A percentile compares a stretch with the other conserved stretches of the same genome.
Conservation (phyloP, 179 eudicot species). For the Patellifolia procumbens region DNA sequence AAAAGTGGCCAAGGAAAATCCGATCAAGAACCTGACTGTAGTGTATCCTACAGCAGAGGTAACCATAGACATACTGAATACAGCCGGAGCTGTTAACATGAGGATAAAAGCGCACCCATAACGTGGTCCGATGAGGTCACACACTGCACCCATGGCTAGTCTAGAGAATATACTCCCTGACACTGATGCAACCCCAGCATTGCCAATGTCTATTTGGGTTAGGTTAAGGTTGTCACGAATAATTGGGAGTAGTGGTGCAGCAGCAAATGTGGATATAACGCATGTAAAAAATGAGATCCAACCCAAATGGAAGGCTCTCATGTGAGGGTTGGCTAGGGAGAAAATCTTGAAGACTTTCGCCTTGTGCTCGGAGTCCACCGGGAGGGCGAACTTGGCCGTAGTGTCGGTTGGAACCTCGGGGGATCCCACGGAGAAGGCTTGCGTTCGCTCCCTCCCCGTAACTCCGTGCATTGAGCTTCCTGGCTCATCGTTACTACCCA, state of each 20-base stretch:
- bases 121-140: conserved; percentile 29
- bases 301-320: conserved; percentile 25
- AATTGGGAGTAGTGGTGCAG: conserved; percentile 26
- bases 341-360: conserved; percentile 25
- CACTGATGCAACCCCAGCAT: conserved; percentile 16
- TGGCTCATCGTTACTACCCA: not conserved
- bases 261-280: conserved; percentile 30
- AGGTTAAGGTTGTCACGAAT: conserved; percentile 28
- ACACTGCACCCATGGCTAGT: conserved; percentile 26
- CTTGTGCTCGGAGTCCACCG: conserved; percentile 35
- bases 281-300: conserved; percentile 22
- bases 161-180: conserved; percentile 26
- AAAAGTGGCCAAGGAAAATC: too few relatives aligned
- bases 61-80: conserved; percentile 28
- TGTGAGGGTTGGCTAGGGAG: conserved; percentile 32
- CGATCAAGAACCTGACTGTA: conserved; percentile 9
- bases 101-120: conserved; percentile 28
- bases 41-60: conserved; percentile 15
- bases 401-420: conserved; percentile 4
- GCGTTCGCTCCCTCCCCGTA: conserved; percentile 10
- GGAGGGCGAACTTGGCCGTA: conserved; percentile 26
- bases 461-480: conserved; percentile 10
- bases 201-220: not conserved
- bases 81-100: conserved; percentile 30
- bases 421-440: not conserved